Evolutionary conservation across 208 protist species (phyloP).

Genomic region (Perkinsela sp.): DNA sequence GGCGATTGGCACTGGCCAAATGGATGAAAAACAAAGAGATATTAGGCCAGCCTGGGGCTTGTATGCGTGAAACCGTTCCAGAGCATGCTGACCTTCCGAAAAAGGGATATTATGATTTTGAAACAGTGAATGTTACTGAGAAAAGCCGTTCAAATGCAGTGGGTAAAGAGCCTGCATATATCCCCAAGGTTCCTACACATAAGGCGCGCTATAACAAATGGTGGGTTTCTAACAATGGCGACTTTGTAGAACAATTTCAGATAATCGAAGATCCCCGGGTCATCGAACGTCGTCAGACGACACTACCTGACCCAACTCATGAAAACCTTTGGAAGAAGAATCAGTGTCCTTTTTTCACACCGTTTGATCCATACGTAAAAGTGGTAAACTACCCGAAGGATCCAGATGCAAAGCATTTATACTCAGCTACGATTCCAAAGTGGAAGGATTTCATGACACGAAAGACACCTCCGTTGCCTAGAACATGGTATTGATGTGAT

Average conservation of each 20-base stretch:
- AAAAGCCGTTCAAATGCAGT: neutral
- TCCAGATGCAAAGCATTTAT: slow-evolving; percentile 44
- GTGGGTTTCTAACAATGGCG: slow-evolving; percentile 58
- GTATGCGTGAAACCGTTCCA: neutral
- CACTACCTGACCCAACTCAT: slow-evolving; percentile 25
- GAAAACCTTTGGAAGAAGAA: slow-evolving; percentile 51
- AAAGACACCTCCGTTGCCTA: slow-evolving; percentile 42
- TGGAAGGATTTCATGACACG: slow-evolving; percentile 72
- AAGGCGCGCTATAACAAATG: slow-evolving; percentile 30
- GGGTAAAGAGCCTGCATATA: neutral
- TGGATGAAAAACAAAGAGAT: neutral
- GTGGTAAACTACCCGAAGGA: slow-evolving; percentile 59
- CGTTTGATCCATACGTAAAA: slow-evolving; percentile 44
- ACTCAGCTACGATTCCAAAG: slow-evolving; percentile 39
- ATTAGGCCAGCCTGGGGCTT: neutral
- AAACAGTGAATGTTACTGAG: neutral
- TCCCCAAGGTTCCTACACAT: neutral
- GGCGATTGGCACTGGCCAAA: slow-evolving; percentile 12
- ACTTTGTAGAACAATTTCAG: slow-evolving; percentile 54
- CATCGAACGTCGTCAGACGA: slow-evolving; percentile 16
- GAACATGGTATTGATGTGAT: slow-evolving; percentile 65
- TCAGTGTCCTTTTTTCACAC: slow-evolving; percentile 52
- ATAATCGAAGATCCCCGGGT: slow-evolving; percentile 55
- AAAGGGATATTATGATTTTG: neutral
- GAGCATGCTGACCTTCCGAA: neutral